Evolutionary conservation across 2,329 filamentous ascomycete species (phyloP).

Genomic region (Epicoccum nigrum): DNA sequence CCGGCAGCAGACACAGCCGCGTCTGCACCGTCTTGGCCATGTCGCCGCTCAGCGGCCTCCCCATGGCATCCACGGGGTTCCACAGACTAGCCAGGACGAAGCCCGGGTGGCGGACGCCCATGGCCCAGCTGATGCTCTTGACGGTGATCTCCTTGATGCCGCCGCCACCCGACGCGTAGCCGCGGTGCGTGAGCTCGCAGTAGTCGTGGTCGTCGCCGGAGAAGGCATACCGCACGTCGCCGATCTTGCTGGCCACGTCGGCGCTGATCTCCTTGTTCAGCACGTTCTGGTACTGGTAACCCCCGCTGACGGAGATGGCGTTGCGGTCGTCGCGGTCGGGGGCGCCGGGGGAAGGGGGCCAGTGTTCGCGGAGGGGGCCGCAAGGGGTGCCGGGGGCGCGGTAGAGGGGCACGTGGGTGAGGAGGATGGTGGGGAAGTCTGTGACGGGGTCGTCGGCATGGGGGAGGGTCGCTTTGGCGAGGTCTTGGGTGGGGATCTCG

Average conservation of each 20-base stretch:
- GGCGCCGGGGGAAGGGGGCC: conserved; percentile 69
- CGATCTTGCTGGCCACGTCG: conserved; percentile 76
- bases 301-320: conserved; percentile 75
- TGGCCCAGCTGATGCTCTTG: conserved; percentile 93
- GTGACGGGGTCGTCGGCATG: conserved; percentile 51
- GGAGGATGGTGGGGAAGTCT: conserved; percentile 83
- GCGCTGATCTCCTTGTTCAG: conserved; percentile 77
- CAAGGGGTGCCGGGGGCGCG: conserved; percentile 83
- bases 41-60: conserved; percentile 49
- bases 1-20: conserved; percentile 87
- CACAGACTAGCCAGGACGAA: conserved; percentile 89
- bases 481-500: conserved; percentile 63
- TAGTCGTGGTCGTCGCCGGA: conserved; percentile 98
- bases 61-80: conserved; percentile 76
- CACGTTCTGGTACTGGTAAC: conserved; percentile 98
- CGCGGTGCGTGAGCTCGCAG: conserved; percentile 83
- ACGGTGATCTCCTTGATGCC: conserved; percentile 81
- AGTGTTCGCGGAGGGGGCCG: conserved; percentile 83
- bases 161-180: conserved; percentile 64
- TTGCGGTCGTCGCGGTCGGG: conserved; percentile 70
- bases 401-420: conserved; percentile 91
- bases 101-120: conserved; percentile 88
- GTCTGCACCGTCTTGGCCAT: conserved; percentile 73
- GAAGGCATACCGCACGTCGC: conserved; percentile 84
- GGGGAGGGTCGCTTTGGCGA: conserved; percentile 37